Percentiles rank a stretch among this genome's conserved stretches.
phyloP scores from a whole-genome alignment of 768 basidiomycete species.

The Russula vinacea region DNA sequence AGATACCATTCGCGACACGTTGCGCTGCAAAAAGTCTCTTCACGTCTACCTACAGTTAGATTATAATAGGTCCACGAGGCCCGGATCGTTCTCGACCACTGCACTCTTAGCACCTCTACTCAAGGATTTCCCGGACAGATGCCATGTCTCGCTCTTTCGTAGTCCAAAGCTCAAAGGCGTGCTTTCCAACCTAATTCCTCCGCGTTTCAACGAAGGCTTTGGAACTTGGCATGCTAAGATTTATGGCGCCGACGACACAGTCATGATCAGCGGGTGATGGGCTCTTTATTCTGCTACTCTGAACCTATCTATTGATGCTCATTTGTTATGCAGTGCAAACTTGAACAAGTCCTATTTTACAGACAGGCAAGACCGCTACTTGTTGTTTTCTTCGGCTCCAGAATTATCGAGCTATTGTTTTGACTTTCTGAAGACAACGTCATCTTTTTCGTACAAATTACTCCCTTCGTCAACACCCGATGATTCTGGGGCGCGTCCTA shows the following conservation, averaged over 20 bases:
- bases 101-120: slow-evolving; percentile 70
- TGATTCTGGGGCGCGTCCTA: slow-evolving; percentile 38
- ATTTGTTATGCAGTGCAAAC: slow-evolving; percentile 67
- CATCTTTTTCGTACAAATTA: slow-evolving; percentile 68
- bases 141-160: slow-evolving; percentile 78
- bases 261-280: slow-evolving; percentile 88
- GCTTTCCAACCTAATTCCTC: slow-evolving; percentile 75
- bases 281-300: slow-evolving; percentile 25
- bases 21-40: slow-evolving; percentile 58
- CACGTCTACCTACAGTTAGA: slow-evolving; percentile 75
- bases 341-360: slow-evolving; percentile 91
- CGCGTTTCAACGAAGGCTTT: slow-evolving; percentile 97
- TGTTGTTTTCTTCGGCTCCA: slow-evolving; percentile 63
- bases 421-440: slow-evolving; percentile 66
- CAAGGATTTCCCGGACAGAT: slow-evolving; percentile 64
- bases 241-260: slow-evolving; percentile 88
- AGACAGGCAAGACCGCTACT: slow-evolving; percentile 91
- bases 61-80: slow-evolving; percentile 72
- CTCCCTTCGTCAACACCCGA: slow-evolving; percentile 33
- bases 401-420: slow-evolving; percentile 78
- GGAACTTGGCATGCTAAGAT: slow-evolving; percentile 98
- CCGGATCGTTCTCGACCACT: slow-evolving; percentile 65
- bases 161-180: slow-evolving; percentile 80
- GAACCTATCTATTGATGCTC: not conserved
- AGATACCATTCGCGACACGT: slow-evolving; percentile 56